Evolutionary conservation across 352 stramenopile species (phyloP).

Genomic region (Pythium periplocum): DNA sequence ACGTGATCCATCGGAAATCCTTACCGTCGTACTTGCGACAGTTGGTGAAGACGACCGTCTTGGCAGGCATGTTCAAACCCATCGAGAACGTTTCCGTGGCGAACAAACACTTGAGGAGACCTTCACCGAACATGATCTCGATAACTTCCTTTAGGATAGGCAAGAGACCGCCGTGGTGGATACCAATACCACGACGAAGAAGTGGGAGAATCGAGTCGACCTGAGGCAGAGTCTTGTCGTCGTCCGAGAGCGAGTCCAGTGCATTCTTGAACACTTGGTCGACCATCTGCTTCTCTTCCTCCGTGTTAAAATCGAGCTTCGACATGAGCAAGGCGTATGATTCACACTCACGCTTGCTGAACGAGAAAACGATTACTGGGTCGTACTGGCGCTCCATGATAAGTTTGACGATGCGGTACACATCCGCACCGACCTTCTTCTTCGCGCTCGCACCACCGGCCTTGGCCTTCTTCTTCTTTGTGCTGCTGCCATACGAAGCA

Average conservation of each 20-base stretch:
- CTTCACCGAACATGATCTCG: constrained; percentile 89
- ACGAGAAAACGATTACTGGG: constrained; percentile 99
- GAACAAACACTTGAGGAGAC: constrained; percentile 98
- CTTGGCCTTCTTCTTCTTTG: constrained; percentile 52
- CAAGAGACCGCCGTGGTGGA: constrained; percentile 98
- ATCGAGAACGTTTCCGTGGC: constrained; percentile 98
- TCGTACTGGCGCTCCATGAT: constrained; percentile 97
- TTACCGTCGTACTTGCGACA: constrained; percentile 95
- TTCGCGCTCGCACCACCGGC: constrained; percentile 54
- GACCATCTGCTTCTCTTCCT: constrained; percentile 97
- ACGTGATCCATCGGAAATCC: constrained; percentile 95
- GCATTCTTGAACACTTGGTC: constrained; percentile 96
- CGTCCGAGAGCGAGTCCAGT: constrained; percentile 95
- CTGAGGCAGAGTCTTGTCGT: constrained; percentile 97
- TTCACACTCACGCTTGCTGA: constrained; percentile 98
- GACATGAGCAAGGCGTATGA: constrained; percentile 90
- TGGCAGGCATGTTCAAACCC: constrained; percentile 99
- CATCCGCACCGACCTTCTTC: constrained; percentile 92
- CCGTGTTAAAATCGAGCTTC: constrained; percentile 96
- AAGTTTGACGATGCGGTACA: constrained; percentile 98
- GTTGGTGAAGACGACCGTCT: constrained; percentile 99
- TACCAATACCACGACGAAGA: constrained; percentile 98
- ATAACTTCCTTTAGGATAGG: constrained; percentile 99
- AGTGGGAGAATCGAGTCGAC: constrained; percentile 96
- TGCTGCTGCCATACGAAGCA: constrained; percentile 72